Evolutionary conservation across 139 green algal species (phyloP).

Genomic region (Chlamydomonas sphaeroides): DNA sequence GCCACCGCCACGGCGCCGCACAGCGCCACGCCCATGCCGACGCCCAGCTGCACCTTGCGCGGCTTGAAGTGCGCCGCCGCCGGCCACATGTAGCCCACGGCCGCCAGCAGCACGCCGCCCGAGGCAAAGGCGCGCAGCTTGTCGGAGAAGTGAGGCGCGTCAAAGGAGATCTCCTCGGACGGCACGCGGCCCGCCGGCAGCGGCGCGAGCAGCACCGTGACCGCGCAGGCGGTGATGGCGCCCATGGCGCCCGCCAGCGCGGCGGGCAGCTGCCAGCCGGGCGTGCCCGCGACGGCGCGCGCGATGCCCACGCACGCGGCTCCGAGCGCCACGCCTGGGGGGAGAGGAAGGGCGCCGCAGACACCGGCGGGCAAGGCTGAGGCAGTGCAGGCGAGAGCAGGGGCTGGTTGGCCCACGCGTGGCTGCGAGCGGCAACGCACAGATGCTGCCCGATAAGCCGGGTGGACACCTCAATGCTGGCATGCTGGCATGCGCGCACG

Average conservation of each 20-base stretch:
- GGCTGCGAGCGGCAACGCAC: too few species aligned
- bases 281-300: neutral
- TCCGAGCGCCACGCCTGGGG: neutral
- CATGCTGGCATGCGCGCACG: too few species aligned
- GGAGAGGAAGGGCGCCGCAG: neutral
- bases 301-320: constrained; percentile 14
- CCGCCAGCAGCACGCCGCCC: constrained; percentile 35
- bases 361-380: too few species aligned
- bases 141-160: constrained; percentile 5
- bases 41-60: constrained; percentile 36
- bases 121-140: constrained; percentile 21
- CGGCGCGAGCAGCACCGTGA: constrained; percentile 12
- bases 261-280: constrained; percentile 16
- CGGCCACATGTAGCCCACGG: constrained; percentile 36
- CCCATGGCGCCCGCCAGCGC: neutral
- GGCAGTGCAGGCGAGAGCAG: too few species aligned
- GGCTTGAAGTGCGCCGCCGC: constrained; percentile 27
- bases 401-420: too few species aligned
- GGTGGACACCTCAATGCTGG: too few species aligned
- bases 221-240: neutral
- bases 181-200: neutral
- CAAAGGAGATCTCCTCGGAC: constrained; percentile 36
- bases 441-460: too few species aligned
- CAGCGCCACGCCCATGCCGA: constrained; percentile 32
- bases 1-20: constrained; percentile 21